A percentile compares a stretch with the other conserved stretches of the same genome.
phyloP scores from a whole-genome alignment of 352 stramenopile species.

The Chrysophaeum taylorii region DNA sequence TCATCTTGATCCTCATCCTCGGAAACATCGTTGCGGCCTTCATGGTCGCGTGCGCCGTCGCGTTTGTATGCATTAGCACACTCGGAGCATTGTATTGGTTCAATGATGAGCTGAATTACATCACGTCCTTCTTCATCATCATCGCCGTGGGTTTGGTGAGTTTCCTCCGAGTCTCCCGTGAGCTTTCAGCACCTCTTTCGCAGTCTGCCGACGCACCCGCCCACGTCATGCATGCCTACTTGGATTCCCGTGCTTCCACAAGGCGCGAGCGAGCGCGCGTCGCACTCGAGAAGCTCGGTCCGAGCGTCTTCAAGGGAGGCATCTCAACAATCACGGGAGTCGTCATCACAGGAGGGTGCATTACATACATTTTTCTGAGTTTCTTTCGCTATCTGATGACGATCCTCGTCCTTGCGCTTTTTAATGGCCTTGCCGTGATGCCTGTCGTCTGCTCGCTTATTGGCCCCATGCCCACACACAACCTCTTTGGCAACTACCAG shows the following conservation, averaged over 20 bases:
- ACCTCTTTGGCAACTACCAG: too few relatives aligned
- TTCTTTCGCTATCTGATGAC: neutral
- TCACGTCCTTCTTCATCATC: constrained; percentile 3
- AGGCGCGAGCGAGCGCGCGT: neutral
- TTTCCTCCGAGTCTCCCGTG: too few relatives aligned
- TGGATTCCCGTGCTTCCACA: neutral
- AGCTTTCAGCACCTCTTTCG: too few relatives aligned
- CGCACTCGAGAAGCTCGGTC: neutral
- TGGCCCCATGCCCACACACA: neutral
- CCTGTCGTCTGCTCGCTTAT: neutral
- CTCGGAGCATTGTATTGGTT: neutral
- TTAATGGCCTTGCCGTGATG: neutral
- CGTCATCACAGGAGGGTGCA: neutral
- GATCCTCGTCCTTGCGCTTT: neutral
- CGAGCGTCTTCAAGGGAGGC: neutral
- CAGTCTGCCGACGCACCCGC: neutral
- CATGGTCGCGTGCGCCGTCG: neutral
- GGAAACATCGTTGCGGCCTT: neutral
- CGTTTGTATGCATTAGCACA: neutral
- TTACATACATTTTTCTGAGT: neutral
- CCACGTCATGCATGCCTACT: neutral
- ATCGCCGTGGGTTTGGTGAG: neutral
- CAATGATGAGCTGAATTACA: neutral
- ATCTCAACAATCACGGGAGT: neutral
- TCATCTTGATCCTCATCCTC: neutral